Evolutionary conservation across 768 basidiomycete genomes (phyloP), one percentile per base, ranked within the genome.

Genomic region (Tubosaeta brunneosetosa): DNA sequence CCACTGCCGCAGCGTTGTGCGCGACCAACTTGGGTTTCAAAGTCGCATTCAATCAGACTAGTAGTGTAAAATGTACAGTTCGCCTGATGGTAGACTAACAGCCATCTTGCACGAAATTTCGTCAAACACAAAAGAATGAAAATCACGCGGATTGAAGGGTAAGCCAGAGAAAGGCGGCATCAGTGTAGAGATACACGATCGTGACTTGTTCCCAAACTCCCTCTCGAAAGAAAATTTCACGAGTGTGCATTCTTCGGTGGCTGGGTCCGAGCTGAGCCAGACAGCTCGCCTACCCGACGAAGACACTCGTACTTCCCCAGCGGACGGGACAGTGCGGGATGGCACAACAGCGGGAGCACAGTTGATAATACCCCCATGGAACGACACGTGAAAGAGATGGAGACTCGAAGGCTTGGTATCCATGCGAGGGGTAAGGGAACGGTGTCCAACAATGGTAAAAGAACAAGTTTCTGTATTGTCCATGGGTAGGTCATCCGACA

Each of bases 211-310:
- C 6, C 22, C 40, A 19, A 25, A 11, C 10, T 25, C 22, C 40
- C 40, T 25, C 40, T 57, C 54, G 26, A 70, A 72, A n/a, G 75
- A 71, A n/a, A 73, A 77, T 57, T 77, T 81, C 74, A 82, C 76
- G 44, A 84, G 57, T 8, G 73, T 71, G 13, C 22, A 41, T 25
- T 22, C 19, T 3, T 41, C 22, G 4, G 45, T 54, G 27, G 56
- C 53, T 19, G 46, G 48, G 33, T 56, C 52, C 31, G 31, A 9
- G 22, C 22, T 43, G 2, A 58, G 56, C 58, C 64, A 63, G 22
- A 22, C 46, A 4, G 56, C 63, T 33, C 64, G 61, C 27, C 17
- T 60, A 4, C 61, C 63, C 1, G 61, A 60, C 31, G 55, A 8
- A 27, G 61, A 63, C 3, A 60, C 44, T 14, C 54, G 61, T 22